Conservation (phyloP, 2,329 filamentous ascomycete genomes). For the Ascochyta fabae region DNA sequence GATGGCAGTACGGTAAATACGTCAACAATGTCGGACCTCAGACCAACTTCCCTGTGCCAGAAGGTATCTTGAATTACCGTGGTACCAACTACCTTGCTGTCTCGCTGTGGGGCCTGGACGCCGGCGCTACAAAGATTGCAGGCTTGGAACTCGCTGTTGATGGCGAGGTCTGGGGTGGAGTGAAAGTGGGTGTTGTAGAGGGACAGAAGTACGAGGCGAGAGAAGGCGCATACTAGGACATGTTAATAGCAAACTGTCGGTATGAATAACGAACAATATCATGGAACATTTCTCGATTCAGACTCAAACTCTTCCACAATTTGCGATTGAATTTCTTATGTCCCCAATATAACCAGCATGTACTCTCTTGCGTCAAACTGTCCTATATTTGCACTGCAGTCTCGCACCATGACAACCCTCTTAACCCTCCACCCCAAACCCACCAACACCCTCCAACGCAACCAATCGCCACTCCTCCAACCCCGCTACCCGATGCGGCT, state of each 20-base stretch:
- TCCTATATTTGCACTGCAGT: too few relatives aligned
- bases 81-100: constrained; percentile 74
- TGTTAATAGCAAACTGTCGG: too few relatives aligned
- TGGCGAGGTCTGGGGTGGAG: constrained; percentile 59
- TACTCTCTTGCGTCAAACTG: too few relatives aligned
- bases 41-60: constrained; percentile 72
- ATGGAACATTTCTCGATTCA: too few relatives aligned
- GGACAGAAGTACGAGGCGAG: constrained; percentile 57
- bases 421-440: background rate
- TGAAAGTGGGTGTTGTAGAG: constrained; percentile 55
- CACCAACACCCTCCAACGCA: constrained; percentile 7
- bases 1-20: constrained; percentile 75
- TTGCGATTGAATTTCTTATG: too few relatives aligned
- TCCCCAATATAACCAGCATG: too few relatives aligned
- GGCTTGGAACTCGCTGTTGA: constrained; percentile 59
- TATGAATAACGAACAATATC: background rate
- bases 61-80: constrained; percentile 74
- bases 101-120: constrained; percentile 70
- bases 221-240: constrained; percentile 58
- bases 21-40: constrained; percentile 79
- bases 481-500: constrained; percentile 18
- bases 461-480: constrained; percentile 21
- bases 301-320: too few relatives aligned
- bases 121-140: constrained; percentile 62
- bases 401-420: background rate